Evolutionary conservation across 805 yeast genomes (phyloP).

Genomic region (Wickerhamiella slavikovae): DNA sequence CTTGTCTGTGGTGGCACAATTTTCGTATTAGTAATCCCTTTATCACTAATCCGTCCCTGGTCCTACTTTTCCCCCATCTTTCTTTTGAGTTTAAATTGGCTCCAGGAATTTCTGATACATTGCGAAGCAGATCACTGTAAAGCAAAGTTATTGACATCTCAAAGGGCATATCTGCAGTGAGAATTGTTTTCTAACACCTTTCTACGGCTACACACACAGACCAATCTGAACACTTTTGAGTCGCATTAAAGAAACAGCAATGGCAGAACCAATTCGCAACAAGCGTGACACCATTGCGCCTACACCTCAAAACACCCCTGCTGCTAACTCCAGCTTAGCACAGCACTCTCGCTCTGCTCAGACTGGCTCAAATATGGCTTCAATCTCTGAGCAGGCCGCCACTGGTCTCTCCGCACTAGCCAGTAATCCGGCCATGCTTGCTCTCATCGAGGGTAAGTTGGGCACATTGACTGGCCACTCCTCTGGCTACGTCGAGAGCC

Average conservation of each 20-base stretch:
- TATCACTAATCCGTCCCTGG: too few species aligned
- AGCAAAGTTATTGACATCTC: too few species aligned
- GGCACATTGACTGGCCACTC: slow-evolving; percentile 69
- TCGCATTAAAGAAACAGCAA: slow-evolving; percentile 15
- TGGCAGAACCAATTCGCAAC: slow-evolving; percentile 79
- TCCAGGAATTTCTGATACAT: too few species aligned
- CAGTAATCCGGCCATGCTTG: slow-evolving; percentile 63
- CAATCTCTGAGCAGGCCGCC: slow-evolving; percentile 59
- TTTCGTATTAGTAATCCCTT: too few species aligned
- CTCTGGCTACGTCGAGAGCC: slow-evolving; percentile 62
- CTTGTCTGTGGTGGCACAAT: too few species aligned
- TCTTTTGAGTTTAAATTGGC: too few species aligned
- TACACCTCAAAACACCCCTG: slow-evolving; percentile 96
- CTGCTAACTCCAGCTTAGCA: slow-evolving; percentile 51
- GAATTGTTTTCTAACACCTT: too few species aligned
- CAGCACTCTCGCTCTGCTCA: slow-evolving; percentile 7
- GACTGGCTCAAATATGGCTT: slow-evolving; percentile 23
- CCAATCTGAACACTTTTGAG: too few species aligned
- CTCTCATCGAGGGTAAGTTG: slow-evolving; percentile 77
- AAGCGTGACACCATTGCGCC: slow-evolving; percentile 72
- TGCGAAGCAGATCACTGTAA: too few species aligned
- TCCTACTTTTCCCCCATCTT: too few species aligned
- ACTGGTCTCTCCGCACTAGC: slow-evolving; percentile 19
- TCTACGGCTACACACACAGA: too few species aligned
- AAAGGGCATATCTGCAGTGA: too few species aligned